Percentiles rank a stretch among this genome's conserved stretches.
Evolutionary conservation across 78 protist genomes (phyloP).

Genomic region (Polysphondylium violaceum): DNA sequence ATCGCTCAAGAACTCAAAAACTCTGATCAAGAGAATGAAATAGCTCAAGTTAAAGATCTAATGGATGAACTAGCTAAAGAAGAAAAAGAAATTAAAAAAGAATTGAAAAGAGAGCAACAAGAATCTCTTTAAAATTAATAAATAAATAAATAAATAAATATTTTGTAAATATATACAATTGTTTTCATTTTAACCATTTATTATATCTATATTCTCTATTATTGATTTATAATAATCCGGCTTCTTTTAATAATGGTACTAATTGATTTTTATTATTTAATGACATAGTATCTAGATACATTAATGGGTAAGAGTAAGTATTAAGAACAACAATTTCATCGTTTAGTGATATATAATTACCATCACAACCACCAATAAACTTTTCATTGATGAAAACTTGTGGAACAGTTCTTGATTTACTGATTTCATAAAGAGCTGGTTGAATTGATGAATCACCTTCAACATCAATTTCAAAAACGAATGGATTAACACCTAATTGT

Average conservation of each 20-base stretch:
- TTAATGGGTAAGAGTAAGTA: not conserved
- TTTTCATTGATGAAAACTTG: slow-evolving; percentile 66
- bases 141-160: not conserved
- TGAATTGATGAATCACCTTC: slow-evolving; percentile 11
- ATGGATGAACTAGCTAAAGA: not conserved
- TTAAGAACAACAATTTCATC: not conserved
- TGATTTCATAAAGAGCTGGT: not conserved
- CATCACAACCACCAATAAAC: slow-evolving; percentile 78
- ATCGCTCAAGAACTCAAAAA: not conserved
- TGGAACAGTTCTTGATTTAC: slow-evolving; percentile 18
- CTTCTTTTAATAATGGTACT: slow-evolving; percentile 54
- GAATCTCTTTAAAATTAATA: too few species aligned
- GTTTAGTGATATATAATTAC: not conserved
- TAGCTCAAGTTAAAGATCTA: not conserved
- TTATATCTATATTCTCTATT: not conserved
- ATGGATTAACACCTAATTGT: slow-evolving; percentile 12
- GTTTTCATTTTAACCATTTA: not conserved
- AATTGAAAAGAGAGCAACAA: not conserved
- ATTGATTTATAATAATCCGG: slow-evolving; percentile 11
- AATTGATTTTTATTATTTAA: slow-evolving; percentile 15
- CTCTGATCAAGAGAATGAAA: not conserved
- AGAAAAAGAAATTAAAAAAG: not conserved
- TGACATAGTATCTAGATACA: slow-evolving; percentile 4
- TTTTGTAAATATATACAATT: not conserved
- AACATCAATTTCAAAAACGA: slow-evolving; percentile 15